Evolutionary conservation across 2,329 filamentous ascomycete genomes (phyloP), one percentile per base, ranked within the genome.

Genomic region (Trichoderma sp.): DNA sequence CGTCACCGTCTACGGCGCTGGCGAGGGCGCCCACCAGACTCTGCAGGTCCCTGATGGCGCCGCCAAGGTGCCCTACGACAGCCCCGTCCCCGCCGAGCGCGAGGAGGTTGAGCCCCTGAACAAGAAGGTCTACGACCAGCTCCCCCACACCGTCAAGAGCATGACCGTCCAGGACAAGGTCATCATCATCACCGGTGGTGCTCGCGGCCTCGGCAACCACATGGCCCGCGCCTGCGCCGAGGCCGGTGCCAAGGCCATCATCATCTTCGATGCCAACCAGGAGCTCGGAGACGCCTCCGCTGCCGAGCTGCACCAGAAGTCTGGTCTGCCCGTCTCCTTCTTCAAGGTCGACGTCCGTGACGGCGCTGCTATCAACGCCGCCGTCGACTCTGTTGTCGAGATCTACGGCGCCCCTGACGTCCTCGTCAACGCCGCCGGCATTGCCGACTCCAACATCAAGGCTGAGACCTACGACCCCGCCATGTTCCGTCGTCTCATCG

Each of bases 361-460:
- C 73, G 89, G 86, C 13, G 84, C 83, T 54, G 90, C 88, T 72
- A 91, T 94, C 79, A 86, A 89, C 74, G 87, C 89, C 66, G 90
- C 90, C 26, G 89, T 94, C 65, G 84, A 88, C 71, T 85, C 87
- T 69, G 87, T 92, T 51, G 86, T 88, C 54, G 83, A 88, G 70
- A 83, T 89, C 71, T 91, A 90, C 74, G 91, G 91, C 65, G 83
- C 86, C 13, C 87, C 92, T 14, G 90, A 94, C 75, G 88, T 93
- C 37, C 83, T 94, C n/a, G 86, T 94, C 81, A 93, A 93, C 82
- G 89, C 90, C 59, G 91, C 91, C 56, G 91, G 91, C 77, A 93
- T 94, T 72, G 91, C 91, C 72, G 91, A 94, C 79, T 93, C 91
- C 78, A 94, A 94, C 85, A 91, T 94, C 83, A 91, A 91, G 79